Conservation (phyloP, 1,284 basidiomycete species). For the Fistulinella cinereoalba region DNA sequence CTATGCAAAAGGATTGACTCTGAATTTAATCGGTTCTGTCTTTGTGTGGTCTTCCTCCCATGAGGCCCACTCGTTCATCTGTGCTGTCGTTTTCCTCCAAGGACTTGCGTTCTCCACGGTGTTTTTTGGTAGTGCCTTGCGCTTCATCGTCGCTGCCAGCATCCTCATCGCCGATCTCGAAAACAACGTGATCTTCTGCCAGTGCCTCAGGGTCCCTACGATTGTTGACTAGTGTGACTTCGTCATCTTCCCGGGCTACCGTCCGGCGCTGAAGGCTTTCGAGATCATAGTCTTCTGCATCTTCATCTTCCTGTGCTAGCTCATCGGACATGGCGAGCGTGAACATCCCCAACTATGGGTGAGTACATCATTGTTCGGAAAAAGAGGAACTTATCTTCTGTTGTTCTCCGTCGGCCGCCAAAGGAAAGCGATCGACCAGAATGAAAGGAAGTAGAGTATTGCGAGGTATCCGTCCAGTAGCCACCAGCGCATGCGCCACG, state of each 20-base stretch:
- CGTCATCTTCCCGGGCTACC: constrained; percentile 53
- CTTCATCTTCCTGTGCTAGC: constrained; percentile 84
- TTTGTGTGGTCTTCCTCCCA: constrained; percentile 37
- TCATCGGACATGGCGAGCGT: constrained; percentile 84
- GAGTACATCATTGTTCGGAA: constrained; percentile 17
- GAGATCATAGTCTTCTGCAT: constrained; percentile 90
- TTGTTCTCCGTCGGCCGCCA: constrained; percentile 96
- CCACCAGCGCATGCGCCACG: constrained; percentile 96
- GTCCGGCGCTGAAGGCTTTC: constrained; percentile 65
- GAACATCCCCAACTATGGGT: constrained; percentile 35
- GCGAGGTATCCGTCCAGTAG: constrained; percentile 94
- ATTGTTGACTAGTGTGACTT: constrained; percentile 63
- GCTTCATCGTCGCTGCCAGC: constrained; percentile 61
- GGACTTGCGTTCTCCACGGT: constrained; percentile 42
- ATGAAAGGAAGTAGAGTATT: constrained; percentile 80
- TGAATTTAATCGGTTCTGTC: constrained; percentile 29
- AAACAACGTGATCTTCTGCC: constrained; percentile 77
- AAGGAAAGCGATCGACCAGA: constrained; percentile 81
- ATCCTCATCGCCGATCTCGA: constrained; percentile 90
- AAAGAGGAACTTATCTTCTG: constrained; percentile 64
- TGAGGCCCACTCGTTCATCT: constrained; percentile 65
- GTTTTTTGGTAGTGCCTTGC: constrained; percentile 50
- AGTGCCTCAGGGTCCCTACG: constrained; percentile 45
- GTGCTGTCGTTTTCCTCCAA: constrained; percentile 46
- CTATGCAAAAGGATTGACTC: constrained; percentile 1